Percentiles rank a stretch among this genome's conserved stretches.
Conservation (phyloP, 345 rosid species). For the Hibiscus tridactylites region DNA sequence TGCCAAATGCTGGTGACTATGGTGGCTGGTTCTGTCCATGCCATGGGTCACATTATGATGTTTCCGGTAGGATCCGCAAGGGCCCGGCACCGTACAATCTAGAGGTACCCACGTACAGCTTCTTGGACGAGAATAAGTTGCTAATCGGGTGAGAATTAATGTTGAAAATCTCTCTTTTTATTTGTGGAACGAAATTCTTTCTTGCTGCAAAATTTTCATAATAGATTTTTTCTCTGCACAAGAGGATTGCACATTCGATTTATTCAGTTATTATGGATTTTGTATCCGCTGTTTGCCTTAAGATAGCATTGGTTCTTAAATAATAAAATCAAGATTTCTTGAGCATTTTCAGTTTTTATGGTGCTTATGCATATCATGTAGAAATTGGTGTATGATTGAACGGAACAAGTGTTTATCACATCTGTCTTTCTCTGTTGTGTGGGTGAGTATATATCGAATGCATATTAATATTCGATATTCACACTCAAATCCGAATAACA, state of each 20-base stretch:
- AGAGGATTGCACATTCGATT: constrained; percentile 12
- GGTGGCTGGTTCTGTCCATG: constrained; percentile 70
- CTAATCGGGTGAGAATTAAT: constrained; percentile 33
- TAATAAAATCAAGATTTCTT: constrained; percentile 25
- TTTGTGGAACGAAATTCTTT: constrained; percentile 6
- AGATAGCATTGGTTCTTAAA: constrained; percentile 16
- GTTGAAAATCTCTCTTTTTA: neutral
- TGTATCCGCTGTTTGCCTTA: constrained; percentile 14
- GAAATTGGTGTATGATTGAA: too few relatives aligned
- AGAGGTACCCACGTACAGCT: constrained; percentile 57
- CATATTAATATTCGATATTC: too few relatives aligned
- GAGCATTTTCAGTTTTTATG: constrained; percentile 1
- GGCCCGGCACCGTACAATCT: constrained; percentile 59
- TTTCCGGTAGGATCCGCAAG: constrained; percentile 60
- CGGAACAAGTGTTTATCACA: too few relatives aligned
- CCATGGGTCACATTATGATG: constrained; percentile 60
- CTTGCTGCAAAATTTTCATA: constrained; percentile 10
- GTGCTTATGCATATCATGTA: neutral
- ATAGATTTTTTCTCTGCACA: constrained; percentile 15
- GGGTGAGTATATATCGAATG: too few relatives aligned
- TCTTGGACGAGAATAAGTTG: constrained; percentile 52
- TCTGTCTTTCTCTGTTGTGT: too few relatives aligned
- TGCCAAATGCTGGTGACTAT: constrained; percentile 57
- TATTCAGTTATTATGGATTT: constrained; percentile 8
- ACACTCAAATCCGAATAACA: too few relatives aligned